Evolutionary conservation across 768 basidiomycete species (phyloP).

Genomic region (Trametes villosa): DNA sequence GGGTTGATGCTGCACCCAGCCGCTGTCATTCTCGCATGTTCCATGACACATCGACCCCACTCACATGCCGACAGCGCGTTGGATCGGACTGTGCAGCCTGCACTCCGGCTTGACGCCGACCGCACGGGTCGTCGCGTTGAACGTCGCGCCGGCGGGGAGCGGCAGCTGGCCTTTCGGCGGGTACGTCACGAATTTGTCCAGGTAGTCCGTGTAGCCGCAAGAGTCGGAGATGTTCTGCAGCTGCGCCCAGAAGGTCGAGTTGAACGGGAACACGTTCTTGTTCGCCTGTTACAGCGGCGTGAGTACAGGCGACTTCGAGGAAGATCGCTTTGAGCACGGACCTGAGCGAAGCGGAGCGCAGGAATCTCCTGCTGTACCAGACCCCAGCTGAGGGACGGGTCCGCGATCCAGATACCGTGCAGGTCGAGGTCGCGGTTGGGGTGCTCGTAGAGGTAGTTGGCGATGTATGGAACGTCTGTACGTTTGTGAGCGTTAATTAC

Average conservation of each 20-base stretch:
- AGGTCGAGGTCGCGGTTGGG: conserved; percentile 54
- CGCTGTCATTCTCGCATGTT: conserved; percentile 8
- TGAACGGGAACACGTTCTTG: conserved; percentile 63
- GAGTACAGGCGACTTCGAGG: neutral
- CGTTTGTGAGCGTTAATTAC: conserved; percentile 27
- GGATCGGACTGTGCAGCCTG: conserved; percentile 52
- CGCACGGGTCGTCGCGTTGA: conserved; percentile 28
- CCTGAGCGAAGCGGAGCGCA: conserved; percentile 63
- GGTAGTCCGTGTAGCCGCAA: conserved; percentile 41
- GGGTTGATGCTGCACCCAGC: conserved; percentile 52
- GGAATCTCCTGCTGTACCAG: conserved; percentile 74
- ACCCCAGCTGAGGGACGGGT: conserved; percentile 61
- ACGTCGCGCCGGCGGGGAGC: conserved; percentile 39
- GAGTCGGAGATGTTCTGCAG: conserved; percentile 40
- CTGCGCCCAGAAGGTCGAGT: conserved; percentile 52
- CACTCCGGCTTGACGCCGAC: conserved; percentile 42
- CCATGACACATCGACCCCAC: conserved; percentile 19
- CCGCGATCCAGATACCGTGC: conserved; percentile 73
- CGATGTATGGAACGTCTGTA: conserved; percentile 68
- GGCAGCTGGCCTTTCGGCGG: conserved; percentile 40
- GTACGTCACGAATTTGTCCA: conserved; percentile 40
- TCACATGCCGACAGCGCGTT: conserved; percentile 52
- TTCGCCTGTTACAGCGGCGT: conserved; percentile 44
- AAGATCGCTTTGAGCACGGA: conserved; percentile 27
- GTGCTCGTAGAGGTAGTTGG: conserved; percentile 69